Evolutionary conservation across 257 asterid genomes (phyloP).

Genomic region (Forsythia viridissima): DNA sequence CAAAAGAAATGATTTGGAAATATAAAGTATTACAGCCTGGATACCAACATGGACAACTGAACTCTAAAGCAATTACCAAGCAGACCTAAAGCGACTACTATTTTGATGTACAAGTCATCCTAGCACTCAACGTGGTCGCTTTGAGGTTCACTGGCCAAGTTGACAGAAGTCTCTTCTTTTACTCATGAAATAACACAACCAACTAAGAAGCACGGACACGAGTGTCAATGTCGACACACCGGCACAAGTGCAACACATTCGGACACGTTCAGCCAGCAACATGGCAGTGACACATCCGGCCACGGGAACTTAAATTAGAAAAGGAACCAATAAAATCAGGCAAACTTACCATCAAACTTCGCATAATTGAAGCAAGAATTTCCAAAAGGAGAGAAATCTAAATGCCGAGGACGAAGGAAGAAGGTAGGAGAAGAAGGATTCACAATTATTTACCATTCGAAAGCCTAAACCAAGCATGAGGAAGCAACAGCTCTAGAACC

Average conservation of each 20-base stretch:
- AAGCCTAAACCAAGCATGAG: neutral
- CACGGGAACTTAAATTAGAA: neutral
- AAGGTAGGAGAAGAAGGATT: neutral
- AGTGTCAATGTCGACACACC: neutral
- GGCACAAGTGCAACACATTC: neutral
- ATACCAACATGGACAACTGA: constrained; percentile 4
- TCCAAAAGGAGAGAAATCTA: neutral
- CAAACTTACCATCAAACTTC: neutral
- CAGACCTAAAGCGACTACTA: neutral
- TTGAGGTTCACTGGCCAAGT: constrained; percentile 21
- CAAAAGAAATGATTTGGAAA: neutral
- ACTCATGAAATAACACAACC: neutral
- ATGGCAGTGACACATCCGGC: neutral
- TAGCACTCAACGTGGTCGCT: constrained; percentile 8
- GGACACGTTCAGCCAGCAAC: neutral
- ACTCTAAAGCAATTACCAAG: constrained; percentile 18
- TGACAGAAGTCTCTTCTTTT: constrained; percentile 20
- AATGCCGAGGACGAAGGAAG: neutral
- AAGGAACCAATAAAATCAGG: neutral
- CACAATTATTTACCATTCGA: neutral
- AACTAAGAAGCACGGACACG: neutral
- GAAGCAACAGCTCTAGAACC: neutral
- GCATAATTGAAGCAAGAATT: neutral
- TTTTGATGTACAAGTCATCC: neutral
- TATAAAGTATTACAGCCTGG: neutral